These are phyloP conservation scores for Zymoseptoria crescenta DNA, from an alignment of 2,329 filamentous ascomycete species.

Conservation along the genomic window DNA sequence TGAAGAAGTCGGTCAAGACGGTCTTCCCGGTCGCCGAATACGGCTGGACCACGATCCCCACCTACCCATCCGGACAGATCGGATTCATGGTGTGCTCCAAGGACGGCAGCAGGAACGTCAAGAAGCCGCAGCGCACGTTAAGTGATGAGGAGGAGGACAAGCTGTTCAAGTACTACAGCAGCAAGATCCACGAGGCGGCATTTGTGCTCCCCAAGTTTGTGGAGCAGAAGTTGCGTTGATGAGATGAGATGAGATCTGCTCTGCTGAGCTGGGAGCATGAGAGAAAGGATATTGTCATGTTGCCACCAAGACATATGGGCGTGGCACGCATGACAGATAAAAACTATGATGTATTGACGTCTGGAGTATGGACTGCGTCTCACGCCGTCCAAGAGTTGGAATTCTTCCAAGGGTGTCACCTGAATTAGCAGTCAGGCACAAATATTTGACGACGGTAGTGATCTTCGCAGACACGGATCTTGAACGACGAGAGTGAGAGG, in stretches of 20 bases:
- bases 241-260: background rate
- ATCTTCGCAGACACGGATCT: background rate
- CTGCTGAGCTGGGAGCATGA: background rate
- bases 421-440: too few species aligned
- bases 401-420: too few species aligned
- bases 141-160: conserved; percentile 81
- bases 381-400: too few species aligned
- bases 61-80: conserved; percentile 97
- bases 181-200: conserved; percentile 88
- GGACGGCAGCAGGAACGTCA: conserved; percentile 75
- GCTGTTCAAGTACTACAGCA: conserved; percentile 94
- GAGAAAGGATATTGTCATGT: conserved; percentile 2
- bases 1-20: conserved; percentile 94
- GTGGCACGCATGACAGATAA: background rate
- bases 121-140: conserved; percentile 75
- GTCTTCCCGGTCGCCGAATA: conserved; percentile 98
- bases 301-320: conserved; percentile 6
- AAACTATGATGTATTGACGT: background rate
- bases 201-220: conserved; percentile 94
- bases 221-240: conserved; percentile 57
- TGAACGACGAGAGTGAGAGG: background rate
- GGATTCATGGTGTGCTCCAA: conserved; percentile 99
- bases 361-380: background rate
- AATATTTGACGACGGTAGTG: too few species aligned
- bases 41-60: conserved; percentile 98